Percentiles rank a stretch among this genome's conserved stretches.
These are phyloP conservation scores for Pyrenula massariospora DNA, from an alignment of 495 filamentous ascomycete species.

Conservation along the genomic window DNA sequence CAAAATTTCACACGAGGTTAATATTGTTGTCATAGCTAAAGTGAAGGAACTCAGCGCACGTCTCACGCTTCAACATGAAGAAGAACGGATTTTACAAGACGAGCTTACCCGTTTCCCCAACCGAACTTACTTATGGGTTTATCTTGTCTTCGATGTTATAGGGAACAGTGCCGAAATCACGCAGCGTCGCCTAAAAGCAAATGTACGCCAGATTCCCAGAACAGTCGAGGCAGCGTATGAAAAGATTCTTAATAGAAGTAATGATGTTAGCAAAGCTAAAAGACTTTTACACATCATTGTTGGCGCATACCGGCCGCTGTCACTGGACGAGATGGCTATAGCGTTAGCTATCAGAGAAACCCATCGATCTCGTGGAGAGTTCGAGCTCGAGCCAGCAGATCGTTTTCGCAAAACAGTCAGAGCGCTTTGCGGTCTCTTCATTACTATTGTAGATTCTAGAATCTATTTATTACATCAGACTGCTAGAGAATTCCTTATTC, in stretches of 20 bases:
- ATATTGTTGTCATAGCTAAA: conserved; percentile 21
- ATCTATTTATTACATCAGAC: conserved; percentile 34
- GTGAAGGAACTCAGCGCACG: conserved; percentile 13
- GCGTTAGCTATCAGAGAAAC: conserved; percentile 17
- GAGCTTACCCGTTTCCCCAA: conserved; percentile 17
- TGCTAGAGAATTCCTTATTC: conserved; percentile 24
- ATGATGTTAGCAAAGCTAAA: conserved; percentile 13
- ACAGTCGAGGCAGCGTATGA: conserved; percentile 29
- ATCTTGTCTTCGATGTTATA: conserved; percentile 23
- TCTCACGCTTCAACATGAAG: conserved; percentile 9
- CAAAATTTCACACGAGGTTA: conserved; percentile 31
- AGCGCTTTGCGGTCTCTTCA: conserved; percentile 28
- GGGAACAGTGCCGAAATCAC: conserved; percentile 11
- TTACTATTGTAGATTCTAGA: conserved; percentile 18
- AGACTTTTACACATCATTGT: conserved; percentile 26
- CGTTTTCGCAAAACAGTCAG: conserved; percentile 13
- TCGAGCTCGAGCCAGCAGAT: conserved; percentile 12
- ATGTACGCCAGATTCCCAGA: conserved; percentile 15
- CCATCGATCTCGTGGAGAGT: conserved; percentile 10
- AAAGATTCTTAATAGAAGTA: conserved; percentile 20
- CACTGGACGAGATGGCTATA: conserved; percentile 24
- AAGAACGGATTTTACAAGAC: conserved; percentile 10
- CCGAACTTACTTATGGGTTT: conserved; percentile 38
- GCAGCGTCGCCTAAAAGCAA: conserved; percentile 6
- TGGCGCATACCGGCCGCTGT: conserved; percentile 24